Base-by-base conservation (phyloP, 2,329 filamentous ascomycete genomes). In the Keithomyces neogunnii region DNA sequence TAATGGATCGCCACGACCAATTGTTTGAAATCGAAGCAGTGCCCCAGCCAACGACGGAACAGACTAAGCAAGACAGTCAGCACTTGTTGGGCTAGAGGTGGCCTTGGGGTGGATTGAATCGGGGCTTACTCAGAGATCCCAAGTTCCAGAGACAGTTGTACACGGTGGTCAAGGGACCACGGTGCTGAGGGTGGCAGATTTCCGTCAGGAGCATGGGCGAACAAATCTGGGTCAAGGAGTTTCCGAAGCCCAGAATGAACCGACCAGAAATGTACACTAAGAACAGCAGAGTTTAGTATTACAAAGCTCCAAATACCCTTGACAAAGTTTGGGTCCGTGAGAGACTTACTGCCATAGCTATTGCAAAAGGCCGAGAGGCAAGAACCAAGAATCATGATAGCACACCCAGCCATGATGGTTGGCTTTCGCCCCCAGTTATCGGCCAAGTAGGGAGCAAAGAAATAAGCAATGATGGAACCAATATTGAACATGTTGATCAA, bases 101-200 rank as follows among this genome's bases (percentile, higher is more conserved):
- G 19, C 19, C 19, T 19, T 19, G 19, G 19, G 19, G 19, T 19
- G 19, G 19, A 19, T 19, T 19, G 1, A 44, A 6, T 2, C 5
- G 30, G 3, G 29, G 49, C 62, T 59, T 56, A 66, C 64, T 57
- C n/a, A 75, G 63, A 11, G 73, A 71, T 38, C 80, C 81, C 51
- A 82, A 64, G 62, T 85, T 84, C 82, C 82, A 87, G 49, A 85
- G 66, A 58, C 80, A 84, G 65, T 86, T 86, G 68, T 86, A 86
- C 52, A 86, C 73, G 11, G 82, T 74, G 1, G 82, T 86, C 46
- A 86, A 73, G 31, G 77, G 78, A 32, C 76, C 82, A 61, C 83
- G 79, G 62, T 87, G 82, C 61, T 86, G 83, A 29, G 83, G 82
- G 61, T 86, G 83, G 66, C 77, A 81, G 54, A 86, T 76, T 69